A percentile compares a stretch with the other conserved stretches of the same genome.
phyloP scores from a whole-genome alignment of 441 rosid species.

The Populus hybrid region DNA sequence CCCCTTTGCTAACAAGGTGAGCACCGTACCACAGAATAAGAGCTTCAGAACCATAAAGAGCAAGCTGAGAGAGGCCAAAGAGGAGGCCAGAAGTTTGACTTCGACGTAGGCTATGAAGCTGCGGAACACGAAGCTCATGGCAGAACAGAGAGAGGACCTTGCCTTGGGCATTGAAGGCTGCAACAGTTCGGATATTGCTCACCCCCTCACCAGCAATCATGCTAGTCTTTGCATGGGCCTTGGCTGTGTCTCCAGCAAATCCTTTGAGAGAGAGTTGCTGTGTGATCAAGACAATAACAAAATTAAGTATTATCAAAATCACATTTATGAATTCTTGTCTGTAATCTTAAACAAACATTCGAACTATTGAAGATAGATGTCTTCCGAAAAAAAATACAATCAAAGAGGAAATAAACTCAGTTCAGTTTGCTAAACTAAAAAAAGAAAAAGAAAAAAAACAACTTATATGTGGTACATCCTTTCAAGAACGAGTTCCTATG shows the following conservation, averaged over 20 bases:
- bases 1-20: slow-evolving; percentile 83
- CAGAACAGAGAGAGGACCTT: slow-evolving; percentile 81
- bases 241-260: slow-evolving; percentile 98
- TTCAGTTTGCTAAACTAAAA: background rate
- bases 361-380: background rate
- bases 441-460: background rate
- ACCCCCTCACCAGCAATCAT: slow-evolving; percentile 99
- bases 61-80: slow-evolving; percentile 93
- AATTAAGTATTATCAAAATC: slow-evolving; percentile 10
- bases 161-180: slow-evolving; percentile 94
- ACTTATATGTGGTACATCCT: background rate
- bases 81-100: slow-evolving; percentile 90
- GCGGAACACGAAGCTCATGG: slow-evolving; percentile 78
- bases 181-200: slow-evolving; percentile 95
- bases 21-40: slow-evolving; percentile 97
- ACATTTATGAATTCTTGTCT: too few relatives aligned
- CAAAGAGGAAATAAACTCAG: background rate
- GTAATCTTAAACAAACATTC: background rate
- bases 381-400: background rate
- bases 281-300: slow-evolving; percentile 21
- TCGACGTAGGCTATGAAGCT: slow-evolving; percentile 60
- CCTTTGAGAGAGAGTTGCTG: slow-evolving; percentile 98
- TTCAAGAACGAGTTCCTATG: background rate
- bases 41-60: slow-evolving; percentile 88
- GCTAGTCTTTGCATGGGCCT: slow-evolving; percentile 98